Conservation (phyloP, 345 rosid species). For the Sisymbrium irio region DNA sequence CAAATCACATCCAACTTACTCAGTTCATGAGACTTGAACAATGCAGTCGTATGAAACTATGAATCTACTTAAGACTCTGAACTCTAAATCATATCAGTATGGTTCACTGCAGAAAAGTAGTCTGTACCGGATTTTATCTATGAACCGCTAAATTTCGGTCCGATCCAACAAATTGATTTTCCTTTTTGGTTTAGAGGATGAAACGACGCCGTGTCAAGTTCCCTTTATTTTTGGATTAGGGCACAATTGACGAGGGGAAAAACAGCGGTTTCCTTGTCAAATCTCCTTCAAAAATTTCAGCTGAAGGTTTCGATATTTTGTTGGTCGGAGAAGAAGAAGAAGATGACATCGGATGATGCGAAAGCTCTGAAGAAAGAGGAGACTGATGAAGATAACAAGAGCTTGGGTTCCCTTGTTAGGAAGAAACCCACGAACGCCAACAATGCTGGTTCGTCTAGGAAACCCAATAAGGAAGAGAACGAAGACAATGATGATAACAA, state of each 20-base stretch:
- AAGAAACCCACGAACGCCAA: conserved; percentile 41
- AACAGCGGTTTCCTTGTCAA: background rate
- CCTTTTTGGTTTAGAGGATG: background rate
- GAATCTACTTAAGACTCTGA: background rate
- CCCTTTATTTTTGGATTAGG: conserved; percentile 18
- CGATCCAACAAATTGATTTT: background rate
- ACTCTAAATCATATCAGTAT: background rate
- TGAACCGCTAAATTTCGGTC: background rate
- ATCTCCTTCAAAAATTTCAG: background rate
- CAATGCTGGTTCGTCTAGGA: conserved; percentile 39
- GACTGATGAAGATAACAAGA: conserved; percentile 39
- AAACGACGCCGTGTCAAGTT: conserved; percentile 14
- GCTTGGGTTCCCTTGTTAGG: conserved; percentile 52
- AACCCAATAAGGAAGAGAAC: conserved; percentile 50
- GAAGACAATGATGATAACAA: conserved; percentile 34
- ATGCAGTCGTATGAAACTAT: background rate
- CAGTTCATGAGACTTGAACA: background rate
- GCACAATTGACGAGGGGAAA: conserved; percentile 10
- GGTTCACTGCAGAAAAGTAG: background rate
- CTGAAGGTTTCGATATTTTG: background rate
- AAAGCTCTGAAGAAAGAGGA: conserved; percentile 40
- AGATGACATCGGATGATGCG: conserved; percentile 64
- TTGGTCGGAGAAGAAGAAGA: conserved; percentile 6
- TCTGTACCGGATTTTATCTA: background rate
- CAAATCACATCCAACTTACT: background rate